These are phyloP conservation scores for Neocatenulostroma microsporum DNA, from an alignment of 2,329 filamentous ascomycete species.

Conservation along the genomic window DNA sequence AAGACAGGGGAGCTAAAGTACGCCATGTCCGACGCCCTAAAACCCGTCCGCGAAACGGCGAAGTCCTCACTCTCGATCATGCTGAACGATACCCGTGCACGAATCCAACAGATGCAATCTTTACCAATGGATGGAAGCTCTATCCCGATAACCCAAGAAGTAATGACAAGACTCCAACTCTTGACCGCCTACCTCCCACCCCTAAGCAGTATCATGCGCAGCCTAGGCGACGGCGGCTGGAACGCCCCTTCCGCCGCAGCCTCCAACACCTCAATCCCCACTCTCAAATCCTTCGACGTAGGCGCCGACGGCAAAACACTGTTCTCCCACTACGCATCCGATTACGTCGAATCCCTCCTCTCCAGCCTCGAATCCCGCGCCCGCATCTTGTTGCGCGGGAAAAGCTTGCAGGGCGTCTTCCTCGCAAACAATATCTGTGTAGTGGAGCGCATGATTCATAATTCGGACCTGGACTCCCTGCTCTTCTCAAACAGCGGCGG, in stretches of 20 bases:
- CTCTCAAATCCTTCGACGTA: conserved; percentile 73
- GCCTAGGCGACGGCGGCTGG: conserved; percentile 90
- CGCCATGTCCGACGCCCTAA: conserved; percentile 73
- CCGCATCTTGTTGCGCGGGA: conserved; percentile 64
- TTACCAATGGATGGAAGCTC: conserved; percentile 73
- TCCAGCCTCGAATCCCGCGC: conserved; percentile 67
- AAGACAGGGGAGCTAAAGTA: conserved; percentile 80
- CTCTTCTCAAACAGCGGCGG: conserved; percentile 38
- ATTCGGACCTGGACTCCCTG: conserved; percentile 68
- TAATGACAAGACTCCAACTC: conserved; percentile 75
- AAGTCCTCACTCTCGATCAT: conserved; percentile 78
- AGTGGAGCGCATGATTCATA: conserved; percentile 73
- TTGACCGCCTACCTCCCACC: conserved; percentile 83
- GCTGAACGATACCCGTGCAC: conserved; percentile 72
- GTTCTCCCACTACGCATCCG: conserved; percentile 80
- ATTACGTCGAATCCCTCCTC: conserved; percentile 78
- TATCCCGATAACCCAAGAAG: conserved; percentile 69
- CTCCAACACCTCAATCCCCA: conserved; percentile 57
- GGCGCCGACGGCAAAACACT: conserved; percentile 81
- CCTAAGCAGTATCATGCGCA: conserved; percentile 82
- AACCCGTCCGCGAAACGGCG: conserved; percentile 84
- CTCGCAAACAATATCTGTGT: conserved; percentile 80
- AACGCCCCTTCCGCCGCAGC: conserved; percentile 47
- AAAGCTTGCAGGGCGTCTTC: conserved; percentile 77
- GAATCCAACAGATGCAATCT: conserved; percentile 55